Conservation (phyloP, 805 yeast species). For the Nakazawaea holstii region DNA sequence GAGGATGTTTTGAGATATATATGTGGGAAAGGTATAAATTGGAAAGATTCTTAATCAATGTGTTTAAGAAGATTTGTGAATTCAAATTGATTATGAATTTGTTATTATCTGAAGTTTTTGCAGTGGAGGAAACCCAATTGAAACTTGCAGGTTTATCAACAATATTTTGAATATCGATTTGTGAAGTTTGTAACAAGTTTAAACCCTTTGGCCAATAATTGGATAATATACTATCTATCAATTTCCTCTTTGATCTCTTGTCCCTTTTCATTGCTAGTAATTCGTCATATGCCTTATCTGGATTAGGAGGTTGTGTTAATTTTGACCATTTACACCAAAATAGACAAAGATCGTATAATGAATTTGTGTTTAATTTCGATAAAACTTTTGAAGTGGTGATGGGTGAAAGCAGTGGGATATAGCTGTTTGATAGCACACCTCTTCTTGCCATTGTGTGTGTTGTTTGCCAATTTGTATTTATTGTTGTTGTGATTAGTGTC, state of each 20-base stretch:
- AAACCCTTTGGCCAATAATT: constrained; percentile 53
- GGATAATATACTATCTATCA: constrained; percentile 40
- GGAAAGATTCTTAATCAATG: constrained; percentile 41
- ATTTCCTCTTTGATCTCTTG: constrained; percentile 22
- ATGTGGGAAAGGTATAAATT: constrained; percentile 56
- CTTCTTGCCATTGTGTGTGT: constrained; percentile 1
- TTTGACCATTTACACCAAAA: constrained; percentile 27
- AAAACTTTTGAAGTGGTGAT: constrained; percentile 20
- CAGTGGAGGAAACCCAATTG: constrained; percentile 45
- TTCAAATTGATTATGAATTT: constrained; percentile 33
- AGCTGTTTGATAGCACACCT: constrained; percentile 29
- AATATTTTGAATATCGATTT: constrained; percentile 60
- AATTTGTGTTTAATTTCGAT: constrained; percentile 20
- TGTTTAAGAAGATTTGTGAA: constrained; percentile 46
- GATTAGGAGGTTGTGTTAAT: constrained; percentile 21
- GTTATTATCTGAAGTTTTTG: constrained; percentile 26
- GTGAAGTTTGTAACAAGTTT: constrained; percentile 62
- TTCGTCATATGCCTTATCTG: constrained; percentile 14
- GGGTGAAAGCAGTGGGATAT: constrained; percentile 24
- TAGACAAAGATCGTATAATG: constrained; percentile 24
- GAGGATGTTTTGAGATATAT: constrained; percentile 57
- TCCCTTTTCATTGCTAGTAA: constrained; percentile 8
- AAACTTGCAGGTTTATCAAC: constrained; percentile 50
- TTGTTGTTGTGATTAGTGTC: not conserved
- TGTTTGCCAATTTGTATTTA: not conserved